Conservation (phyloP, 192 early-diverging fungal genomes). For the Entomortierella lignicola region DNA sequence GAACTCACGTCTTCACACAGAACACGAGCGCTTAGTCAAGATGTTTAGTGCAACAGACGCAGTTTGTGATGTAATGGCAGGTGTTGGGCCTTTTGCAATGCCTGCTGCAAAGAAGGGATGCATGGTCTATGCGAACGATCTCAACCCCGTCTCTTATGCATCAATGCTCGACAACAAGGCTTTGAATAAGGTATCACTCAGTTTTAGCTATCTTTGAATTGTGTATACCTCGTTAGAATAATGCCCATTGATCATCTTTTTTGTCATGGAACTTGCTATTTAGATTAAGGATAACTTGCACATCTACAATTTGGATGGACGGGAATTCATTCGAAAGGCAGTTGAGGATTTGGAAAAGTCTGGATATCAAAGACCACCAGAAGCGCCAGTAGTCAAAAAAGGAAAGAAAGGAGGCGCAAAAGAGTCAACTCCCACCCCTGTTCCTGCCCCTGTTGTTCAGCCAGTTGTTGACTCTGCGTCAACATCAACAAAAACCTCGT, state of each 20-base stretch:
- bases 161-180: constrained; percentile 85
- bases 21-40: constrained; percentile 92
- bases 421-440: constrained; percentile 10
- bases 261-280: not conserved
- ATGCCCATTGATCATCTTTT: no score
- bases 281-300: constrained; percentile 72
- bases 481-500: constrained; percentile 15
- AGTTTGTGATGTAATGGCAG: constrained; percentile 96
- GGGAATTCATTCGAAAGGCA: constrained; percentile 87
- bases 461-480: constrained; percentile 9
- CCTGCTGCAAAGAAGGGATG: constrained; percentile 88
- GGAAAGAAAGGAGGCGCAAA: constrained; percentile 44
- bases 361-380: constrained; percentile 28
- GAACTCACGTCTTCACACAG: constrained; percentile 96
- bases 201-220: not conserved
- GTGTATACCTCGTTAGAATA: no score
- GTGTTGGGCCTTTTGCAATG: constrained; percentile 97
- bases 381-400: constrained; percentile 27
- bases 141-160: constrained; percentile 92
- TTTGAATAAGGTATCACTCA: constrained; percentile 80
- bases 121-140: constrained; percentile 95
- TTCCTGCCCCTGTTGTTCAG: constrained; percentile 26
- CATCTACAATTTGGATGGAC: constrained; percentile 91
- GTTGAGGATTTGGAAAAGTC: constrained; percentile 70
- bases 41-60: constrained; percentile 75